phyloP scores from a whole-genome alignment of 2,329 filamentous ascomycete species.

The Penicillium sp. region DNA sequence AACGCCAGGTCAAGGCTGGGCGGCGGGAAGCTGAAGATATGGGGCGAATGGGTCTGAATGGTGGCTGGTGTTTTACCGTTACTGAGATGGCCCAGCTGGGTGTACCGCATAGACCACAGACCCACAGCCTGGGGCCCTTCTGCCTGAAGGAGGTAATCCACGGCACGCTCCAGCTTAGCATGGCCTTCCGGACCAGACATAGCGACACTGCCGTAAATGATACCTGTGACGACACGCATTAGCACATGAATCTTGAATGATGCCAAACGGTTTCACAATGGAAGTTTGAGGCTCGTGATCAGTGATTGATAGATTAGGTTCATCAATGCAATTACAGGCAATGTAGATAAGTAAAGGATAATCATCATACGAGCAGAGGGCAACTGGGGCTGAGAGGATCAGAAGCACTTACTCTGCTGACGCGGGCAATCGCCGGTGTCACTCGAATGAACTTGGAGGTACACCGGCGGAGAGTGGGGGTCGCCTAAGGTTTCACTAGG shows the following conservation, averaged over 20 bases:
- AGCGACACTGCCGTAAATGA: conserved; percentile 59
- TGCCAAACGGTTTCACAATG: conserved; percentile 19
- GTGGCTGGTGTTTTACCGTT: conserved; percentile 13
- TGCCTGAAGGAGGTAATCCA: conserved; percentile 48
- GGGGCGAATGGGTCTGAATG: conserved; percentile 38
- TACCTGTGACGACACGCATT: conserved; percentile 49
- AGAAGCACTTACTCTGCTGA: conserved; percentile 78
- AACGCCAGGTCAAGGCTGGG: conserved; percentile 69
- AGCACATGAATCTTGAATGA: conserved; percentile 34
- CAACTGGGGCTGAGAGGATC: conserved; percentile 7
- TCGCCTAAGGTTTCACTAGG: conserved; percentile 34
- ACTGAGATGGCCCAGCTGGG: conserved; percentile 43
- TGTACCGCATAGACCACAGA: conserved; percentile 58
- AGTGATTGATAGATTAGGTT: conserved; percentile 81
- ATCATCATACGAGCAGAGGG: conserved; percentile 74
- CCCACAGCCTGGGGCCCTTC: conserved; percentile 38
- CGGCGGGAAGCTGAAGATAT: conserved; percentile 60
- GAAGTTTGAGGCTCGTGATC: conserved; percentile 56
- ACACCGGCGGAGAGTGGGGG: conserved; percentile 51
- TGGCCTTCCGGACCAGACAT: conserved; percentile 38
- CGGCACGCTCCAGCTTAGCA: conserved; percentile 43
- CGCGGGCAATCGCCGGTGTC: conserved; percentile 89
- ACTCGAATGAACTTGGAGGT: conserved; percentile 75
- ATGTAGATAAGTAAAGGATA: conserved; percentile 93
- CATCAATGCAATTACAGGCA: conserved; percentile 93